Evolutionary conservation across 2,329 filamentous ascomycete species (phyloP), one percentile per base, ranked within the genome.

Genomic region (Aspergillus fructus): DNA sequence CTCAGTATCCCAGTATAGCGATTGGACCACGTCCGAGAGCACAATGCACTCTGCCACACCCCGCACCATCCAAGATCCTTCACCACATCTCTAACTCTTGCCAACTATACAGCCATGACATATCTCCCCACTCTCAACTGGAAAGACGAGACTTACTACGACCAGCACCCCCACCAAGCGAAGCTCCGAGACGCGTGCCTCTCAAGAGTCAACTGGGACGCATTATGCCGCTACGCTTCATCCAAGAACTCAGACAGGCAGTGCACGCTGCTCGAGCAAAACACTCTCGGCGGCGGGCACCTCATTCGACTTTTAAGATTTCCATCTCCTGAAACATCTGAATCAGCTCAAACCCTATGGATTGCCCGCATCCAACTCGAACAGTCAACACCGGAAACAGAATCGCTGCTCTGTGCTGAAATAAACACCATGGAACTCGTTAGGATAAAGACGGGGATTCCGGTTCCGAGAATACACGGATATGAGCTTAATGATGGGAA

Each of bases 401-500:
- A 49, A 41, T 21, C 33, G n/a, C 4, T 34, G 19, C 41, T 48
- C n/a, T 23, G 19, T 2, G 55, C 55, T 37, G 55, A 57, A 41
- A 43, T 57, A 3, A 41, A 34, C 15, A 24, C 43, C 19, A 57
- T 57, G 55, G 43, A 51, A 17, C 24, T 48, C 17, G 17, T 57
- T 6, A 39, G 34, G 9, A 37, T 21, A 1, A 41, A 37, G 15
- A 37, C 49, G 2, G 33, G 15, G 11, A 8, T 49, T 34, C 34
- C 42, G 2, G 19, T 57, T 5, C 55, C 55, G 2, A 17, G 42
- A 3, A 41, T 57, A 17, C 53, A 43, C 49, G 49, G 49, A 6
- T 57, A 53, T 15, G n/a, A 57, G 17, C 15, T 48, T 40, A 13
- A 33, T 5, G 42, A 57, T 33, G 11, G 59, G 6, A 71, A 71